Evolutionary conservation across 1,284 basidiomycete genomes (phyloP).

Genomic region (Apiotrichum sp.): DNA sequence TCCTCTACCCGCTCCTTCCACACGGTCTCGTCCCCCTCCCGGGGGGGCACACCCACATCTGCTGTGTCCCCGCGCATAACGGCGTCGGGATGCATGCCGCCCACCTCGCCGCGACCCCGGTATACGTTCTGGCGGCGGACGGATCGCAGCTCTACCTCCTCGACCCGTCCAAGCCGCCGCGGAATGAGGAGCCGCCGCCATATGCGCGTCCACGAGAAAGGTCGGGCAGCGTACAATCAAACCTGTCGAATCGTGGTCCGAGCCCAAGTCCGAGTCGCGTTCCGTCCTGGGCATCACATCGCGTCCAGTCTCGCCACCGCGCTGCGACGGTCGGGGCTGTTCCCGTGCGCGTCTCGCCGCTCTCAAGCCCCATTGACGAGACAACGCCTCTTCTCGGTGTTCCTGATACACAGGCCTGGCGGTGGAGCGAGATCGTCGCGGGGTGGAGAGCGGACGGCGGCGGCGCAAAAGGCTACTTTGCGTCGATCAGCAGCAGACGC

Average conservation of each 20-base stretch:
- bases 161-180: conserved; percentile 28
- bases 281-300: background rate
- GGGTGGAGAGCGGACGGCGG: conserved; percentile 6
- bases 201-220: conserved; percentile 11
- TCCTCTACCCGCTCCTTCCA: too few species aligned
- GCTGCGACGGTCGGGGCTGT: background rate
- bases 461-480: conserved; percentile 28
- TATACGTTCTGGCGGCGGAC: conserved; percentile 44
- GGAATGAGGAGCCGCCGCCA: conserved; percentile 38
- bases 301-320: conserved; percentile 11
- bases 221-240: too few species aligned
- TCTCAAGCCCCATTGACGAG: conserved; percentile 16
- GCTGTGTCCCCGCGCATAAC: background rate
- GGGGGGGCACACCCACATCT: background rate
- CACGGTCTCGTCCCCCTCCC: too few species aligned
- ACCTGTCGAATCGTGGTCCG: too few species aligned
- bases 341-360: background rate
- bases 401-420: background rate
- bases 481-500: conserved; percentile 24
- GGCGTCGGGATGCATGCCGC: background rate
- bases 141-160: conserved; percentile 37
- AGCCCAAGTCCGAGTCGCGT: too few species aligned
- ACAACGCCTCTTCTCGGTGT: conserved; percentile 23
- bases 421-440: background rate
- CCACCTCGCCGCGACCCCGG: conserved; percentile 8